A percentile compares a stretch with the other conserved stretches of the same genome.
Conservation (phyloP, 2,329 filamentous ascomycete genomes). For the Cercospora sesami region DNA sequence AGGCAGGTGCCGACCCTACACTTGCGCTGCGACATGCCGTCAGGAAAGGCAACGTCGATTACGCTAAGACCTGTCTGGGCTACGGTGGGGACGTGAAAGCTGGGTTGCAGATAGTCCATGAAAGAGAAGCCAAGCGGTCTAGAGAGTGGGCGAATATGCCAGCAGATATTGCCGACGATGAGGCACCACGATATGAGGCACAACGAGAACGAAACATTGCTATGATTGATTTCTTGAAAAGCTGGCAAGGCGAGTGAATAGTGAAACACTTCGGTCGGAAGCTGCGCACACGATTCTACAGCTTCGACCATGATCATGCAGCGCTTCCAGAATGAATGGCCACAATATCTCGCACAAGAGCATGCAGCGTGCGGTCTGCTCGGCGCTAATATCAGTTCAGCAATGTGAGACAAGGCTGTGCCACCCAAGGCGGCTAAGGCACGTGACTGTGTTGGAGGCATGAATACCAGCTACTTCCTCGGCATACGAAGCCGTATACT, state of each 20-base stretch:
- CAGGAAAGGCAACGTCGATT: conserved; percentile 1
- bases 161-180: background rate
- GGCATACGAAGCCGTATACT: too few relatives aligned
- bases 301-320: background rate
- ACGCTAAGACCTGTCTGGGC: conserved; percentile 10
- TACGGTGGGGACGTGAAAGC: conserved; percentile 3
- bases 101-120: background rate
- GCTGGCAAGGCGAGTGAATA: background rate
- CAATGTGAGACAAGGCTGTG: background rate
- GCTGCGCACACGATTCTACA: background rate
- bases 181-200: background rate
- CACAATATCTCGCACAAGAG: background rate
- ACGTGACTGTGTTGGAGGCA: background rate
- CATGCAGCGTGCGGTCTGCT: background rate
- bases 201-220: background rate
- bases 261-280: background rate
- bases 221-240: background rate
- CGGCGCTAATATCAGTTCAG: background rate
- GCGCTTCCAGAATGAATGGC: background rate
- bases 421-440: background rate
- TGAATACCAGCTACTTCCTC: too few relatives aligned
- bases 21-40: conserved; percentile 8
- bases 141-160: background rate
- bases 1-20: conserved; percentile 13
- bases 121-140: background rate